Conservation (phyloP, 805 yeast species). For the Kuraishia cidri region DNA sequence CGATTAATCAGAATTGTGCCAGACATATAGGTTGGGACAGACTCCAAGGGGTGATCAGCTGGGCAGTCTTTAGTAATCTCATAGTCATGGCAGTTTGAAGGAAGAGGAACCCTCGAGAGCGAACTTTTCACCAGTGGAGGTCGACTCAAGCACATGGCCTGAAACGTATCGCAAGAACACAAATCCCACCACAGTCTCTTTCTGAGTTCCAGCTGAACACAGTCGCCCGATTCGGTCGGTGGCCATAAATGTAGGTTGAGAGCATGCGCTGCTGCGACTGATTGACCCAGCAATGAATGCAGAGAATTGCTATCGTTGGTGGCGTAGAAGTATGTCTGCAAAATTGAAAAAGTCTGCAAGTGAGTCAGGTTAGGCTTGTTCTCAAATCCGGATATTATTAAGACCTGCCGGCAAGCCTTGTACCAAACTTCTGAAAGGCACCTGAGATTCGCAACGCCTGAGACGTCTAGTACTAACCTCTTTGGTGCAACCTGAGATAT, state of each 20-base stretch:
- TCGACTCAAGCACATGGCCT: slow-evolving; percentile 5
- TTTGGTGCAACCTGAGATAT: slow-evolving; percentile 2
- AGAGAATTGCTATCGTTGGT: slow-evolving; percentile 1
- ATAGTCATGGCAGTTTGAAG: slow-evolving; percentile 20
- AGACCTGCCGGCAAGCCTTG: slow-evolving; percentile 6
- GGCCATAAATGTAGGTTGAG: slow-evolving; percentile 5
- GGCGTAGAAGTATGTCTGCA: slow-evolving; percentile 4
- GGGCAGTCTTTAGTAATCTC: slow-evolving; percentile 10
- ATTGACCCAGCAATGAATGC: slow-evolving; percentile 5
- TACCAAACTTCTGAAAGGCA: slow-evolving; percentile 5
- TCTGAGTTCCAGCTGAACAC: slow-evolving; percentile 14
- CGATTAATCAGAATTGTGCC: slow-evolving; percentile 7
- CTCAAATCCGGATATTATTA: slow-evolving; percentile 3
- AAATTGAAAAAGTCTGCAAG: slow-evolving; percentile 5
- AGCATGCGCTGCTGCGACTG: slow-evolving; percentile 5
- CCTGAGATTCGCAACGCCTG: not conserved
- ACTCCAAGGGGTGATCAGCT: slow-evolving; percentile 3
- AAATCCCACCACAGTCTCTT: slow-evolving; percentile 18
- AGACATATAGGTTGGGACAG: slow-evolving; percentile 10
- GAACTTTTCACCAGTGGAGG: slow-evolving; percentile 10
- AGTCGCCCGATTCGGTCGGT: slow-evolving; percentile 1
- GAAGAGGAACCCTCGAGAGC: slow-evolving; percentile 18
- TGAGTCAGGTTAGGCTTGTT: slow-evolving; percentile 6
- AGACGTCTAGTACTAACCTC: slow-evolving; percentile 1
- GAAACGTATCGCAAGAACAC: slow-evolving; percentile 11